Evolutionary conservation across 208 protist genomes (phyloP), one percentile per base, ranked within the genome.

Genomic region (Jaenimonas drosophilae): DNA sequence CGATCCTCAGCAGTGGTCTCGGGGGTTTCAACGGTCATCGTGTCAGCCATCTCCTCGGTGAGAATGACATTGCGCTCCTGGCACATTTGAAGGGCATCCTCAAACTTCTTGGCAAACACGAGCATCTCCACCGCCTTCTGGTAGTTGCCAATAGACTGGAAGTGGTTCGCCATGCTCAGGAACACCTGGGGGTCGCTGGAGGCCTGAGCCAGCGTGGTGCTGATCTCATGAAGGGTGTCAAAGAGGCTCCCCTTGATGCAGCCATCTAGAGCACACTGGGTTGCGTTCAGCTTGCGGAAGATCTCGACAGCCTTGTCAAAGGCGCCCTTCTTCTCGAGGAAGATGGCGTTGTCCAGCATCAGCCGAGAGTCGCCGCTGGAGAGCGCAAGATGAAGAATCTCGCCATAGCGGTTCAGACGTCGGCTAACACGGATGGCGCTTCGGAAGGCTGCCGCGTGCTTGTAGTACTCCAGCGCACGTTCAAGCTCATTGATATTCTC

Each of bases 121-220:
- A 92, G 90, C 91, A 97, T 95, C 54, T 96, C 74, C 38, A 93
- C 89, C 36, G 94, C 91, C 54, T 95, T 94, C 26, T 79, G 67
- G 52, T 94, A 89, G 54, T 96, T 62, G 2, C 63, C 65, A 41
- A 54, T 66, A 28, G 75, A 74, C 54, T 93, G 52, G 65, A 97
- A 97, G 63, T 96, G 91, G 14, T 85, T 60, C 27, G 85, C 80
- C 85, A 95, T 96, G 54, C 88, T 70, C 19, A 85, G 49, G 50
- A 96, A 94, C n/a, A 96, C 68, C 21, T 73, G 75, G 11, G 90
- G 76, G 70, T 97, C 89, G 2, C 63, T 64, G 19, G 54, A 55
- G 36, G 66, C 59, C 43, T 59, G 70, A 54, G 80, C 75, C 6
- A 98, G 70, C 11, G 70, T 70, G 30, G 92, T 86, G 38, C 94